Base-by-base conservation (phyloP, 176 grass and related monocot species). In the Aegilops speltoides region DNA sequence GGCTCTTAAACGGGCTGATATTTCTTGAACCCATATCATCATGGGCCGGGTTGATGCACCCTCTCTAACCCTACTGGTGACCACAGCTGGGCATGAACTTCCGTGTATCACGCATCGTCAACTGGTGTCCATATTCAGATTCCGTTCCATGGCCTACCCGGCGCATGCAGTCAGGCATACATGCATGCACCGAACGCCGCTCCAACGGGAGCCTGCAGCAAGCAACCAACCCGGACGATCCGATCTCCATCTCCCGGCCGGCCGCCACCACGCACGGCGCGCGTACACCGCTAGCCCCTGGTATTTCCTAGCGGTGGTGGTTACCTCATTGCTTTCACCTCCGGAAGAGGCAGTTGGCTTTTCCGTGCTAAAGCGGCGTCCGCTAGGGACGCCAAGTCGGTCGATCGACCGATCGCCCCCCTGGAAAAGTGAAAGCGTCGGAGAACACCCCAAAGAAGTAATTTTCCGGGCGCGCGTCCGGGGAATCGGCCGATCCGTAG, bases 301-400 rank as follows among this genome's bases (percentile, higher is more conserved):
- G n/a, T 3, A 26, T 84, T 64, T 73, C 36, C 10, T n/a, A 17
- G 2, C 70, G 20, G 56, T 10, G 76, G 85, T 84, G 85, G 89
- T 91, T 91, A 45, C 68, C 75, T 62, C 26, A 87, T 76, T 81
- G 75, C 89, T 91, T 84, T 91, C 89, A 64, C 54, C 45, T 11
- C 31, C 26, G 24, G 69, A 46, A 67, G 68, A 68, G 68, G 79
- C 84, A 73, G 73, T 64, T 86, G 29, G 73, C 41, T 33, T 71
- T 71, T 36, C 73, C 59, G n/a, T 34, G 77, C 25, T 78, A 78
- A 85, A 85, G 64, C 25, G 66, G 31, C 38, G 28, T 50, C 16
- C 24, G 4, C 67, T 54, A 69, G 80, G 43, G 40, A 74, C 57
- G 68, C 41, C 65, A 50, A 59, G 17, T 29, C 38, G 22, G 4